phyloP scores from a whole-genome alignment of 2,329 filamentous ascomycete genomes.

The Aspergillus sclerotialis region DNA sequence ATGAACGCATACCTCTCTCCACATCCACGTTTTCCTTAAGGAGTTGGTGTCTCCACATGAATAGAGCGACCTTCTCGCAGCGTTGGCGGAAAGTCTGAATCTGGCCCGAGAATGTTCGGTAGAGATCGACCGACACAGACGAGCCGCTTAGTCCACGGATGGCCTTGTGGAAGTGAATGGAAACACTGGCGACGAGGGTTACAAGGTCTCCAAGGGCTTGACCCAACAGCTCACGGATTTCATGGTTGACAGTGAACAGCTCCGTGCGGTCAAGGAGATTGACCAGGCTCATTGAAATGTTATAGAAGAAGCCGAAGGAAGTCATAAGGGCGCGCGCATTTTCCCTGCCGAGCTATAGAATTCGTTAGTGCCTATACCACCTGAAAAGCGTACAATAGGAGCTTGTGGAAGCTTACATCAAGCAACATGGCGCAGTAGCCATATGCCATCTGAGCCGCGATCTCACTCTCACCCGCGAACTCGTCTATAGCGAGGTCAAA shows the following conservation, averaged over 20 bases:
- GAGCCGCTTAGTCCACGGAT: conserved; percentile 13
- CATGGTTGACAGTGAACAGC: conserved; percentile 21
- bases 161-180: conserved; percentile 26
- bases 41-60: conserved; percentile 31
- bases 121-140: conserved; percentile 25
- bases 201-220: conserved; percentile 26
- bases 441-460: conserved; percentile 41
- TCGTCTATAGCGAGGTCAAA: conserved; percentile 25
- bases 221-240: conserved; percentile 40
- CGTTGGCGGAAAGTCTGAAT: conserved; percentile 26
- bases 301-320: conserved; percentile 46
- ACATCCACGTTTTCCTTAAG: conserved; percentile 20
- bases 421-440: conserved; percentile 41
- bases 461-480: conserved; percentile 26
- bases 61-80: conserved; percentile 23
- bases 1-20: conserved; percentile 13
- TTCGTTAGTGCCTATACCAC: no score
- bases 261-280: conserved; percentile 40
- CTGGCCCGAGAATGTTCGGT: conserved; percentile 23
- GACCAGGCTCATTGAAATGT: conserved; percentile 35
- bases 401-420: conserved; percentile 29
- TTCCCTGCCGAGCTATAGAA: conserved; percentile 8
- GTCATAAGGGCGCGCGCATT: conserved; percentile 36
- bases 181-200: conserved; percentile 15
- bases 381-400: no score